Base-by-base conservation (phyloP, 352 stramenopile genomes). In the Blastocystis sp. region DNA sequence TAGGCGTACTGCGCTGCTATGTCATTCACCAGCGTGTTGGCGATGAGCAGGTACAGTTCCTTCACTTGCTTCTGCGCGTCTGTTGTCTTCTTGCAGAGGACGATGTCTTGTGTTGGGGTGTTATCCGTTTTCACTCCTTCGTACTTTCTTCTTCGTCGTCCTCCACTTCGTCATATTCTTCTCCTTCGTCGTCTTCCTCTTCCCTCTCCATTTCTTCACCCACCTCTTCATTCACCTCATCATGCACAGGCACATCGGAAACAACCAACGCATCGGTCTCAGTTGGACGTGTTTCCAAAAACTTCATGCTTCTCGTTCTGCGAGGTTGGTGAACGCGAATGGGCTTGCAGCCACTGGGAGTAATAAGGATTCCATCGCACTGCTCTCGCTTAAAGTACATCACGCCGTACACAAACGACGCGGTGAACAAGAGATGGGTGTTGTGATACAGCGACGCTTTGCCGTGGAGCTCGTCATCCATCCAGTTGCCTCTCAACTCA, bases 401-500 rank as follows among this genome's bases (percentile, higher is more conserved):
- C 43, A 52, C 43, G 48, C 23, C 23, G 7, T 41, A 40, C 43
- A n/a, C 19, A 43, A 48, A 71, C 64, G 40, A 23, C n/a, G 23
- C 64, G 10, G 34, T 19, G 3, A 71, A 11, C 7, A 71, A 38
- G 48, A 71, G 23, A 14, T 38, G 14, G n/a, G 23, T 38, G 48
- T 71, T 38, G 48, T 71, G 64, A 38, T 71, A 38, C 40, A 71
- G 2, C 2, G 64, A 71, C 21, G 48, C 40, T n/a, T 2, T 23
- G 17, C 64, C 64, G 48, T 71, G 64, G 19, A 71, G 64, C 23
- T 21, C 4, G 64, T 71, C 64, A 14, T 71, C 64, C 23, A 71
- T 38, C 64, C 64, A 71, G 5, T 52, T 38, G 23, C 2, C 64
- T 43, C 48, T 71, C 9, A 71, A 41, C 23, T 48, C 43, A 71